Percentiles rank a stretch among this genome's conserved stretches.
These are phyloP conservation scores for Pueraria montana DNA, from an alignment of 306 rosid species.

Conservation along the genomic window DNA sequence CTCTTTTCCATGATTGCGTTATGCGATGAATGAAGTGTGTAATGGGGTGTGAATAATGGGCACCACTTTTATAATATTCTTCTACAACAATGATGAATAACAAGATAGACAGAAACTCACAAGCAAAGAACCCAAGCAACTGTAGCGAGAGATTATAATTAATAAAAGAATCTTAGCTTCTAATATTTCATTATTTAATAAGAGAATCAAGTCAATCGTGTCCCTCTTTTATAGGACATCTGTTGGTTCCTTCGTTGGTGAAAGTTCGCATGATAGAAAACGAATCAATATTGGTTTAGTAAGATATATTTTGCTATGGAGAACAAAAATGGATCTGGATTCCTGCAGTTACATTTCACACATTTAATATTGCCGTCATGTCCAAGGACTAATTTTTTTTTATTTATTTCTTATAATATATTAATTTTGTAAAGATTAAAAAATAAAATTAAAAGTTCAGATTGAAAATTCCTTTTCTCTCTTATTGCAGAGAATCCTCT, in stretches of 20 bases:
- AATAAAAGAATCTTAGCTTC: background rate
- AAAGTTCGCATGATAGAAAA: background rate
- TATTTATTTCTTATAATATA: background rate
- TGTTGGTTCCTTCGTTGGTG: background rate
- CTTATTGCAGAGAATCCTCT: background rate
- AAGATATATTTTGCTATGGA: background rate
- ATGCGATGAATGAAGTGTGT: background rate
- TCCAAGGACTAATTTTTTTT: too few species aligned
- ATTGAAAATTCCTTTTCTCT: background rate
- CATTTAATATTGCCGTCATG: background rate
- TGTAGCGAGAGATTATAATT: background rate
- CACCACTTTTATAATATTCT: background rate
- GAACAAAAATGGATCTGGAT: background rate
- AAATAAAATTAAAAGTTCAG: background rate
- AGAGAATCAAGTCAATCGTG: background rate
- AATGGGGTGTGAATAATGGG: background rate
- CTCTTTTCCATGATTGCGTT: background rate
- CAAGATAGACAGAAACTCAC: background rate
- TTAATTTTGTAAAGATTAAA: background rate
- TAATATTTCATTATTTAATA: background rate
- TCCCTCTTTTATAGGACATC: background rate
- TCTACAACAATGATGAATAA: background rate
- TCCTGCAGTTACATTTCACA: background rate
- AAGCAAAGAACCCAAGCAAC: background rate
- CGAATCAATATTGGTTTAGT: background rate